phyloP scores from a whole-genome alignment of 768 basidiomycete species.

The Leucogyrophana mollusca region DNA sequence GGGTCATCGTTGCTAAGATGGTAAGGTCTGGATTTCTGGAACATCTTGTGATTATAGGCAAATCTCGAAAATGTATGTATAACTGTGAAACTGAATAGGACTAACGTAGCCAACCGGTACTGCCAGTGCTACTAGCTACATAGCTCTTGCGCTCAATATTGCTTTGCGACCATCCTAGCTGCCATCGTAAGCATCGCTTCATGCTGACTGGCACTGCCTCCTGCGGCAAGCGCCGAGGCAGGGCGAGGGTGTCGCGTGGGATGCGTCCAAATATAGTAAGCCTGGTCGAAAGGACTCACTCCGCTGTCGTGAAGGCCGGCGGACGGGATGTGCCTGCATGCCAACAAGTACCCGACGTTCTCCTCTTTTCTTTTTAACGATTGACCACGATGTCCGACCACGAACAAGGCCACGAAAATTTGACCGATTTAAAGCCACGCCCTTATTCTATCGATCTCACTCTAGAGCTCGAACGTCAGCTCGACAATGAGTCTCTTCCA shows the following conservation, averaged over 20 bases:
- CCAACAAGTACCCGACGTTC: slow-evolving; percentile 7
- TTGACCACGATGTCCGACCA: slow-evolving; percentile 27
- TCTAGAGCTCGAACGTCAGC: slow-evolving; percentile 76
- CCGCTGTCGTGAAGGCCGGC: too few species aligned
- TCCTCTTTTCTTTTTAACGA: background rate
- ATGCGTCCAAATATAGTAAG: too few species aligned
- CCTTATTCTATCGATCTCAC: slow-evolving; percentile 70
- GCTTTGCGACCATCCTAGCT: too few species aligned
- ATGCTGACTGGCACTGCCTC: too few species aligned
- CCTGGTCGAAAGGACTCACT: too few species aligned
- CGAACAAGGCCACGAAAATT: slow-evolving; percentile 18
- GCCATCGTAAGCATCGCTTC: too few species aligned
- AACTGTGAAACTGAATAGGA: slow-evolving; percentile 1
- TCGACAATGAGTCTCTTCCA: slow-evolving; percentile 61
- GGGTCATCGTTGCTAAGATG: too few species aligned
- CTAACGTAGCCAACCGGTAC: too few species aligned
- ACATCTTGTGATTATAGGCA: slow-evolving; percentile 4
- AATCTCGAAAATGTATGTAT: slow-evolving; percentile 11
- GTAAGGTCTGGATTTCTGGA: slow-evolving; percentile 1
- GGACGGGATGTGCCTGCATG: slow-evolving; percentile 2
- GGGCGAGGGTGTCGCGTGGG: too few species aligned
- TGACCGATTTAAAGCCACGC: slow-evolving; percentile 22
- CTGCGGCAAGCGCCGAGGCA: too few species aligned
- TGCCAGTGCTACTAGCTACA: too few species aligned
- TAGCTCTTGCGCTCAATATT: too few species aligned